phyloP scores from a whole-genome alignment of 2,329 filamentous ascomycete genomes.

The Aspergillus viridinutans region DNA sequence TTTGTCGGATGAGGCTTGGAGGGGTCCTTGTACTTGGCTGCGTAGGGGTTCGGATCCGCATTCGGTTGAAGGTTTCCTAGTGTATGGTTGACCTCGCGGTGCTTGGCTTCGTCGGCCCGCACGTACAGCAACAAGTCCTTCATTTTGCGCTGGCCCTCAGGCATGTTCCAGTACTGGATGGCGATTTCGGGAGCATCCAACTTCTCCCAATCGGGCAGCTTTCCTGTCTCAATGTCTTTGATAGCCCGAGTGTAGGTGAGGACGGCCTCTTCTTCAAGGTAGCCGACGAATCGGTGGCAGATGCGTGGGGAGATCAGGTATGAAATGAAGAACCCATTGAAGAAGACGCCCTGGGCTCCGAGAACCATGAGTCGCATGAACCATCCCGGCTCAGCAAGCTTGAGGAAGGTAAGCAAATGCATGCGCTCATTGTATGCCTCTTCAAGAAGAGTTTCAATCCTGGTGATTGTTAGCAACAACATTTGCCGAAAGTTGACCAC shows the following conservation, averaged over 20 bases:
- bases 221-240: slow-evolving; percentile 78
- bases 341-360: slow-evolving; percentile 91
- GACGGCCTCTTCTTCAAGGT: slow-evolving; percentile 95
- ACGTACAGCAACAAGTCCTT: slow-evolving; percentile 83
- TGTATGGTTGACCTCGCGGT: slow-evolving; percentile 94
- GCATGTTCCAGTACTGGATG: slow-evolving; percentile 90
- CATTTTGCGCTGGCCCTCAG: slow-evolving; percentile 77
- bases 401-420: slow-evolving; percentile 89
- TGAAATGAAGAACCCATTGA: slow-evolving; percentile 85
- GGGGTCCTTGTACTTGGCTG: slow-evolving; percentile 71
- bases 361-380: slow-evolving; percentile 94
- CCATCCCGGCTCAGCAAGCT: slow-evolving; percentile 77
- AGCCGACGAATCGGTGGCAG: slow-evolving; percentile 93
- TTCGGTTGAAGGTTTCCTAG: slow-evolving; percentile 81
- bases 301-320: slow-evolving; percentile 84
- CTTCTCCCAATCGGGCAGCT: slow-evolving; percentile 74
- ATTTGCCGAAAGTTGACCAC: background rate
- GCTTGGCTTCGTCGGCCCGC: slow-evolving; percentile 81
- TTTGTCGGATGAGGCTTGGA: slow-evolving; percentile 65
- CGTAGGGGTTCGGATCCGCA: slow-evolving; percentile 88
- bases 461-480: slow-evolving; percentile 19
- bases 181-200: slow-evolving; percentile 84
- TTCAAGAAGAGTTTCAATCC: slow-evolving; percentile 88
- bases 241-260: slow-evolving; percentile 91
- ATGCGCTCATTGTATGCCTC: slow-evolving; percentile 92